phyloP scores from a whole-genome alignment of 306 rosid species.

The Psophocarpus tetragonolobus region DNA sequence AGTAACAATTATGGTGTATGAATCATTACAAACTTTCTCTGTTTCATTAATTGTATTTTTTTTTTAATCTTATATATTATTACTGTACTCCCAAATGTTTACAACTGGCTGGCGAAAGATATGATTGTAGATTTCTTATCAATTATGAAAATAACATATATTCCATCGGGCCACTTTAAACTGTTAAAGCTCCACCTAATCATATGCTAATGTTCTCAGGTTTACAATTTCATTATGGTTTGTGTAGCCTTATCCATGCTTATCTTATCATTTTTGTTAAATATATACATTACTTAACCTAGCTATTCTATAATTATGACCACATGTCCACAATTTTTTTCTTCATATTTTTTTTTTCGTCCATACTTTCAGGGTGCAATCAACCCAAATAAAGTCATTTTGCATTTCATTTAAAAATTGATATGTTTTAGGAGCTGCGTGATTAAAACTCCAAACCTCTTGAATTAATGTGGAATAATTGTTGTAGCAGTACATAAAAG shows the following conservation, averaged over 20 bases:
- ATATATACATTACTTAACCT: background rate
- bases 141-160: conserved; percentile 11
- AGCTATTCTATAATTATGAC: background rate
- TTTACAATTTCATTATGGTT: background rate
- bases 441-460: background rate
- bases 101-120: background rate
- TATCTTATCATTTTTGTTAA: background rate
- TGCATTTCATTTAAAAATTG: no score
- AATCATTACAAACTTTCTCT: conserved; percentile 48
- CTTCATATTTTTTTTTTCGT: background rate
- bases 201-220: background rate
- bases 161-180: conserved; percentile 39
- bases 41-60: conserved; percentile 16
- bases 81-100: conserved; percentile 19
- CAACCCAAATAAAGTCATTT: background rate
- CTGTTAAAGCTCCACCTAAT: conserved; percentile 10
- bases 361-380: background rate
- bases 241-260: background rate
- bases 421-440: no score
- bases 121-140: conserved; percentile 28
- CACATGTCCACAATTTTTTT: background rate
- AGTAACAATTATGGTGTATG: conserved; percentile 36
- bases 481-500: background rate
- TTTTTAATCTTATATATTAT: conserved; percentile 33
- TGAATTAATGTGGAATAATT: background rate